These are phyloP conservation scores for Diaporthe sp. DNA, from an alignment of 2,329 filamentous ascomycete genomes.

Conservation along the genomic window DNA sequence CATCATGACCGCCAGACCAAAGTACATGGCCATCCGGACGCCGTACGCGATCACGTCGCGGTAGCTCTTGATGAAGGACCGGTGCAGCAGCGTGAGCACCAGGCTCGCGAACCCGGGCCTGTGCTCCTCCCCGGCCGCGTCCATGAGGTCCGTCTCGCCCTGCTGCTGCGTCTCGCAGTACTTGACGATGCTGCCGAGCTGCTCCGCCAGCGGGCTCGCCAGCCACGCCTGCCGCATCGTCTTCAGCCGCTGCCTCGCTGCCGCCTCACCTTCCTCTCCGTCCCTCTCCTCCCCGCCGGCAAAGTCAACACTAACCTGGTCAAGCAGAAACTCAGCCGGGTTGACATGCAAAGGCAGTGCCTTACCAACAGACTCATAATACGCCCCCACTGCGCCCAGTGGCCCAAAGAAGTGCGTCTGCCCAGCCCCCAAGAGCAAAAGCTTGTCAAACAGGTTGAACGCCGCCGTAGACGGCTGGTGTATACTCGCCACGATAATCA, in stretches of 20 bases:
- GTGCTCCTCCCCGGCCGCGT: constrained; percentile 48
- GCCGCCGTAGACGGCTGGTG: constrained; percentile 88
- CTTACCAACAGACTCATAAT: constrained; percentile 74
- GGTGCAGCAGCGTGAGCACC: constrained; percentile 78
- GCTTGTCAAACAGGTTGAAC: constrained; percentile 84
- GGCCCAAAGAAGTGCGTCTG: constrained; percentile 81
- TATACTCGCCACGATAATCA: constrained; percentile 86
- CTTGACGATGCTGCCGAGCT: constrained; percentile 46
- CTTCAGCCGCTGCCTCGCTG: constrained; percentile 59
- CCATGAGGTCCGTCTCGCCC: constrained; percentile 39
- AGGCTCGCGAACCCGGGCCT: constrained; percentile 64
- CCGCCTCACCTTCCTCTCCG: neutral
- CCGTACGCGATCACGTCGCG: constrained; percentile 88
- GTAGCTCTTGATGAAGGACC: constrained; percentile 86
- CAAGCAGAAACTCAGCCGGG: constrained; percentile 84
- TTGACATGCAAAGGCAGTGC: constrained; percentile 80
- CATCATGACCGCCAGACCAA: constrained; percentile 85
- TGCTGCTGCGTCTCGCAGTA: constrained; percentile 49
- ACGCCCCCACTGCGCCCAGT: constrained; percentile 67
- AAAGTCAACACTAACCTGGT: constrained; percentile 85
- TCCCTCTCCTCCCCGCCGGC: constrained; percentile 62
- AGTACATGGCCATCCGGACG: constrained; percentile 87
- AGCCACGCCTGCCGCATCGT: constrained; percentile 70
- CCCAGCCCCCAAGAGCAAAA: constrained; percentile 80
- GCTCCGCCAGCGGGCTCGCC: constrained; percentile 54